Evolutionary conservation across 129 eudicot genomes (phyloP).

Genomic region (Erigeron canadensis): DNA sequence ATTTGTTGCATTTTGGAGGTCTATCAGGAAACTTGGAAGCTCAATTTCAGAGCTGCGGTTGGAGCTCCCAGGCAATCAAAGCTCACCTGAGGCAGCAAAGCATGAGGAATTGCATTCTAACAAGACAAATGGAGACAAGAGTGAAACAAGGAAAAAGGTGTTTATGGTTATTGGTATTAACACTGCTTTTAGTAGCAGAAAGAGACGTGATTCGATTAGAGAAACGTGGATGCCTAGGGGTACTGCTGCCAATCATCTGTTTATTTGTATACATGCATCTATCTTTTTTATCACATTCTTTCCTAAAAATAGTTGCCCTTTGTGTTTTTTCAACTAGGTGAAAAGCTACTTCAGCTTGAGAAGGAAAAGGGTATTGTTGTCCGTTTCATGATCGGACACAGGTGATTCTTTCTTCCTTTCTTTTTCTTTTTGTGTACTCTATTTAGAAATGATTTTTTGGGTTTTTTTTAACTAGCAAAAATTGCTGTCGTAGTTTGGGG

Average conservation of each 20-base stretch:
- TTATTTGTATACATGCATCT: background rate
- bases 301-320: background rate
- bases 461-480: background rate
- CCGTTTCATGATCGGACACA: constrained; percentile 79
- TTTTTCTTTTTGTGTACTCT: background rate
- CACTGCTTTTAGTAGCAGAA: constrained; percentile 94
- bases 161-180: constrained; percentile 95
- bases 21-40: constrained; percentile 71
- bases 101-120: constrained; percentile 25
- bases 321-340: constrained; percentile 39
- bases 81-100: constrained; percentile 39
- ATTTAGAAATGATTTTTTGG: background rate
- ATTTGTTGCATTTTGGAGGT: constrained; percentile 27
- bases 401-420: constrained; percentile 28
- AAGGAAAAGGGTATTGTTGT: constrained; percentile 69
- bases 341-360: constrained; percentile 63
- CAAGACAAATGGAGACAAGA: constrained; percentile 30
- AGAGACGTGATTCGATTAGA: constrained; percentile 89
- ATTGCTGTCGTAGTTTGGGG: background rate
- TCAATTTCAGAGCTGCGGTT: constrained; percentile 64
- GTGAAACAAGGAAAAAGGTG: constrained; percentile 57
- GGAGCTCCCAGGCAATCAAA: constrained; percentile 55
- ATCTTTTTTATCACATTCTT: background rate
- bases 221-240: constrained; percentile 99
- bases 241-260: constrained; percentile 12